Conservation (phyloP, 257 asterid genomes). For the Solanum lycopersicoides region DNA sequence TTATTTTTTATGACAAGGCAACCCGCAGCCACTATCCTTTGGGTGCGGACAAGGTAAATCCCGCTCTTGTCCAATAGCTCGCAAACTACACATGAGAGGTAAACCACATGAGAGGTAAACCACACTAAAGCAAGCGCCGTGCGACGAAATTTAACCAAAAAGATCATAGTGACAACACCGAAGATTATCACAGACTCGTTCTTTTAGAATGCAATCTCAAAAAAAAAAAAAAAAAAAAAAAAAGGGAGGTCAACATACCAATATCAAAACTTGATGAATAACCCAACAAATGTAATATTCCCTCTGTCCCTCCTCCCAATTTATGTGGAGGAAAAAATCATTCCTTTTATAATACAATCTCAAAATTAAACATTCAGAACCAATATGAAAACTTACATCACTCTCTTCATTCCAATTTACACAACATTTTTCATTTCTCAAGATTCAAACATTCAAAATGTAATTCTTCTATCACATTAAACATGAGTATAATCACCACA, state of each 20-base stretch:
- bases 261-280: neutral
- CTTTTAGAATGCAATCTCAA: neutral
- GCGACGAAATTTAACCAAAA: neutral
- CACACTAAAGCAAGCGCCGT: neutral
- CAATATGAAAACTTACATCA: neutral
- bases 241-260: neutral
- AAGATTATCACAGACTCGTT: neutral
- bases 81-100: neutral
- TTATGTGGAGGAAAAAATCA: neutral
- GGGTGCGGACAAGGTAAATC: neutral
- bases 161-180: neutral
- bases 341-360: neutral
- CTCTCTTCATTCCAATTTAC: neutral
- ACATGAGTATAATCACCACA: neutral
- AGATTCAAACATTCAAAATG: neutral
- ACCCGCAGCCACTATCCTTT: neutral
- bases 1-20: neutral
- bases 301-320: neutral
- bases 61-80: neutral
- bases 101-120: neutral
- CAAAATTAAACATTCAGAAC: neutral
- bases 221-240: neutral
- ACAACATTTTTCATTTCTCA: neutral
- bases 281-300: neutral
- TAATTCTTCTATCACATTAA: neutral